phyloP scores from a whole-genome alignment of 495 filamentous ascomycete species.

The Aspergillus egyptiacus region DNA sequence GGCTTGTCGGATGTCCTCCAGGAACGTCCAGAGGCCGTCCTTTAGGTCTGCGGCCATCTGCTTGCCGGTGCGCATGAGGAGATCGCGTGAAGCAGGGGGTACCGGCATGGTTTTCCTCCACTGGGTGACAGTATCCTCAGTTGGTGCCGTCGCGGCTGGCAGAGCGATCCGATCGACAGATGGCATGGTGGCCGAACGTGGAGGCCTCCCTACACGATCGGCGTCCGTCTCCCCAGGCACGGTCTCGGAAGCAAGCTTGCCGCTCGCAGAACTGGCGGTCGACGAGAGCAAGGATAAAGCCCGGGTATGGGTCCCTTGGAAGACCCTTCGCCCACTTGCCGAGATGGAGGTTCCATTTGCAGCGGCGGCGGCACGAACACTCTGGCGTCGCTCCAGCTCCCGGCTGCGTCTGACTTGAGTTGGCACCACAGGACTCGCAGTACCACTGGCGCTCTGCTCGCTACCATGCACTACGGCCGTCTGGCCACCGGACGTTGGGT shows the following conservation, averaged over 20 bases:
- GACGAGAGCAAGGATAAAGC: conserved; percentile 84
- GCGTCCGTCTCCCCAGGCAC: conserved; percentile 17
- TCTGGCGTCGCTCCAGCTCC: conserved; percentile 47
- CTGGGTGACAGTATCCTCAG: conserved; percentile 33
- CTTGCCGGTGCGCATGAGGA: conserved; percentile 61
- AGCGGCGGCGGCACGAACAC: conserved; percentile 29
- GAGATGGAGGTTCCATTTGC: conserved; percentile 35
- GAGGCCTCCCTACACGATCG: conserved; percentile 36
- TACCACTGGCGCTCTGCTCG: conserved; percentile 28
- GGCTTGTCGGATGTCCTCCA: conserved; percentile 90
- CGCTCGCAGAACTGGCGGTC: conserved; percentile 26
- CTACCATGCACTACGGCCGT: conserved; percentile 19
- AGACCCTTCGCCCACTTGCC: conserved; percentile 51
- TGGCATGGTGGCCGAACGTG: conserved; percentile 43
- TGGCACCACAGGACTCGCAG: conserved; percentile 28
- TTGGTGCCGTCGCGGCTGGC: conserved; percentile 22
- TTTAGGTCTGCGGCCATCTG: conserved; percentile 88
- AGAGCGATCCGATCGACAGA: conserved; percentile 34
- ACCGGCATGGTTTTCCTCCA: conserved; percentile 42
- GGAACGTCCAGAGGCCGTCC: conserved; percentile 90
- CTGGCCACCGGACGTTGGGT: conserved; percentile 19
- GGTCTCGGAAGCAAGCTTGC: conserved; percentile 23
- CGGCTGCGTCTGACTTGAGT: conserved; percentile 35
- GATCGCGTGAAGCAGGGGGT: conserved; percentile 47
- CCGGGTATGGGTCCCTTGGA: conserved; percentile 71